phyloP scores from a whole-genome alignment of 2,329 filamentous ascomycete genomes.

The Fusarium luffae region DNA sequence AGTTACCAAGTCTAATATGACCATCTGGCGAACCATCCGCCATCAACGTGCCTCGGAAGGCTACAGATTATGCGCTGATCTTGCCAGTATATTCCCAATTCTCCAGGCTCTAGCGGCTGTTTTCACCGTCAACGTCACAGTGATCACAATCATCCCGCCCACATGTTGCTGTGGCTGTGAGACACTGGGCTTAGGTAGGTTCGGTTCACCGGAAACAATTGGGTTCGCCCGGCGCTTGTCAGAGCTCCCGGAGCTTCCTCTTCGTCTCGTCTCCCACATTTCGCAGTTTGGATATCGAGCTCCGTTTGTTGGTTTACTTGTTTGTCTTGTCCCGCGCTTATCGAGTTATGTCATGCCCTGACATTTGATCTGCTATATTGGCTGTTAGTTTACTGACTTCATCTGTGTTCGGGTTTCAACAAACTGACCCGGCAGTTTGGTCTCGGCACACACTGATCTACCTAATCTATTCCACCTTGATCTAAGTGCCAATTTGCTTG shows the following conservation, averaged over 20 bases:
- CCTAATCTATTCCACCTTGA: not conserved
- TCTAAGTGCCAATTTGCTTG: not conserved
- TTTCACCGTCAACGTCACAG: slow-evolving; percentile 42
- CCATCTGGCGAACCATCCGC: slow-evolving; percentile 16
- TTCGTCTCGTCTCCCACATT: not conserved
- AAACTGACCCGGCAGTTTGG: not conserved
- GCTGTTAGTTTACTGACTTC: not conserved
- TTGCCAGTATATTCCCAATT: slow-evolving; percentile 19
- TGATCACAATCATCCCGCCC: slow-evolving; percentile 33
- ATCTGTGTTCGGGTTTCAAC: slow-evolving; percentile 1
- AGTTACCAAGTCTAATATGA: slow-evolving; percentile 8
- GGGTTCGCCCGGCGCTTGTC: slow-evolving; percentile 1
- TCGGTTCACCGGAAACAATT: slow-evolving; percentile 31
- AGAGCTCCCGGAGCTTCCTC: not conserved
- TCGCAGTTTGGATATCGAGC: not conserved
- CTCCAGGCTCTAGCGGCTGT: slow-evolving; percentile 34
- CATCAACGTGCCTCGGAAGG: slow-evolving; percentile 12
- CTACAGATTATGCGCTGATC: slow-evolving; percentile 29
- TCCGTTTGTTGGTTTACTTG: not conserved
- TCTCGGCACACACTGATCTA: not conserved
- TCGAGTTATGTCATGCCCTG: not conserved
- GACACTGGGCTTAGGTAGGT: slow-evolving; percentile 24
- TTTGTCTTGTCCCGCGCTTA: not conserved
- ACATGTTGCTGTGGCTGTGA: slow-evolving; percentile 40
- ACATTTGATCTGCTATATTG: not conserved